Evolutionary conservation across 495 filamentous ascomycete species (phyloP), one percentile per base, ranked within the genome.

Genomic region (Podospora pseudopauciseta): DNA sequence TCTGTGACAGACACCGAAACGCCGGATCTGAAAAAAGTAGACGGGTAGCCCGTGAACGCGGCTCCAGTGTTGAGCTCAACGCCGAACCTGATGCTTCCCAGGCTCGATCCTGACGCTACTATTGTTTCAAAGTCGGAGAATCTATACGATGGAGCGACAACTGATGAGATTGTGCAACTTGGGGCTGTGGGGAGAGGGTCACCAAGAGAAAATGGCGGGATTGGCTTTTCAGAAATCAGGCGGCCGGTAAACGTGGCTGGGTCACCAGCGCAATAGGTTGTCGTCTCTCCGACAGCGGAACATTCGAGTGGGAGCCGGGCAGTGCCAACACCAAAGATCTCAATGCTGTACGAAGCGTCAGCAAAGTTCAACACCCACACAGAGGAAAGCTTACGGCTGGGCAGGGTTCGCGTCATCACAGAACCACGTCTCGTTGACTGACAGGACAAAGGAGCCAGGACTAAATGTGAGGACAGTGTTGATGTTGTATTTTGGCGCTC

Each of bases 141-240:
- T 5, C 53, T 64, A 73, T 73, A 76, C 0, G 68, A 58, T 0
- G 76, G 76, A 9, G 71, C 57, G n/a, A 74, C 44, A 28, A 78
- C 53, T 2, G 76, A 77, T 0, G 75, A 70, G 26, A 78, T 63
- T 57, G 75, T 78, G 66, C 75, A 78, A 18, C 72, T 71, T 23
- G 74, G 72, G 16, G 64, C 57, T 0, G 65, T 63, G 0, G 71
- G 68, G 6, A 75, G 63, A 28, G 75, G 75, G 63, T 74, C 75
- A 56, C 70, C 67, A 62, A 78, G 72, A 4, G 70, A 70, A 67
- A 73, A 78, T 0, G 75, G 73, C 2, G 71, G 62, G 0, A 78
- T 71, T 1, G 64, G 34, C 5, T 32, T 49, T 11, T 68, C 11
- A 2, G 69, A 68, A n/a, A 70, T 27, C 6, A 70, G 26, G 9